Evolutionary conservation across 2,329 filamentous ascomycete species (phyloP), one percentile per base, ranked within the genome.

Genomic region (Corinectria fuckeliana): DNA sequence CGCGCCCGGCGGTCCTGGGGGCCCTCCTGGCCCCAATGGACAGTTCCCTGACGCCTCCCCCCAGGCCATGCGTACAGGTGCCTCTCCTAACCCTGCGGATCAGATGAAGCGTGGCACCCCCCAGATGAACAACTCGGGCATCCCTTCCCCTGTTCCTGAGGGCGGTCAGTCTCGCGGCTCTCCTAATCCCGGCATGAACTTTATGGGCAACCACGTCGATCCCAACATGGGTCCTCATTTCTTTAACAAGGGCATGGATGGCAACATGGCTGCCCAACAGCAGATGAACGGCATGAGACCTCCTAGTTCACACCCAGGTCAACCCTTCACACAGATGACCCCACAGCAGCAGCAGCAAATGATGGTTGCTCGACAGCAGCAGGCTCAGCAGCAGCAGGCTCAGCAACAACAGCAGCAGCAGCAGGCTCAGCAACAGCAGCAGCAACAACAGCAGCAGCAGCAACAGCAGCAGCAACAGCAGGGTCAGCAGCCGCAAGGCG

Each of bases 91-190:
- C 72, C 89, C 91, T 20, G 81, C 84, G 42, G 91, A 93, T 62
- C 89, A 91, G 76, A 92, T 92, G 83, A 92, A 91, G 81, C 88
- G 91, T 50, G 87, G 87, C 49, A 91, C 89, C 23, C 89, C 90
- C 23, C 90, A 91, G 75, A 88, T 92, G 83, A 85, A 85, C 69
- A 85, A 85, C 58, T 84, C 84, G 34, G 87, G 84, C 56, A 87
- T 92, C 64, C 88, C 89, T 21, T 92, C 88, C 21, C 90, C 88
- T 7, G 81, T 91, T 62, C 88, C 89, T 3, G 91, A 91, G 71
- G 89, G 86, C 26, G 81, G 79, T 13, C 88, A 84, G 79, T 91
- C 85, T 59, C 85, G 82, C 69, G 85, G 82, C 75, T 91, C 88
- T 58, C 88, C 88, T 49, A 87, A 82, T 76, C 78, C 83, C 14